Conservation (phyloP, 495 filamentous ascomycete genomes). For the Penicillium salamii region DNA sequence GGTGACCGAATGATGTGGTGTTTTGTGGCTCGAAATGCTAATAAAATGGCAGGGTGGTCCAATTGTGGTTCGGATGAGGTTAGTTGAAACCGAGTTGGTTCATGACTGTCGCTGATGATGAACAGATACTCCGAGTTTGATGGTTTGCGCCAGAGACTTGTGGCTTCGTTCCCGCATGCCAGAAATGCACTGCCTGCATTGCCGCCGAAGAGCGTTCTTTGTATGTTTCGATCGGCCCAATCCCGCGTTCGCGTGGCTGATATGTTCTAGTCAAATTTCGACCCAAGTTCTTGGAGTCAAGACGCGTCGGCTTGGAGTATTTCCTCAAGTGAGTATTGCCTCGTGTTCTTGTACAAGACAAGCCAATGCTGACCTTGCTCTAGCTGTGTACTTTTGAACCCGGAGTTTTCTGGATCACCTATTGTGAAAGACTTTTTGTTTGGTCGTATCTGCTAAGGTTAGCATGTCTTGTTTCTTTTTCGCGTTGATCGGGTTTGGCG, state of each 20-base stretch:
- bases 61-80: slow-evolving; percentile 61
- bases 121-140: slow-evolving; percentile 72
- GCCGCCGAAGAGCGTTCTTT: slow-evolving; percentile 68
- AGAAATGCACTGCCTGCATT: slow-evolving; percentile 61
- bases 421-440: slow-evolving; percentile 73
- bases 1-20: slow-evolving; percentile 20
- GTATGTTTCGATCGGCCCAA: slow-evolving; percentile 37
- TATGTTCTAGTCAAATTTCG: slow-evolving; percentile 58
- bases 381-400: slow-evolving; percentile 66
- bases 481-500: neutral
- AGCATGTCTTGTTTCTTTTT: no score
- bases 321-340: slow-evolving; percentile 62
- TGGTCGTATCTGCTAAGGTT: slow-evolving; percentile 31
- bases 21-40: slow-evolving; percentile 18
- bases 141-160: slow-evolving; percentile 55
- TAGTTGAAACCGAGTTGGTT: neutral
- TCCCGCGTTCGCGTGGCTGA: neutral
- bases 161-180: slow-evolving; percentile 63
- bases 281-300: slow-evolving; percentile 63
- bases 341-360: neutral
- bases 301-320: slow-evolving; percentile 63
- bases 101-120: neutral
- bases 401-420: slow-evolving; percentile 65
- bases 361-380: neutral
- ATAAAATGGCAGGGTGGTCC: slow-evolving; percentile 49